A percentile compares a stretch with the other conserved stretches of the same genome.
Conservation (phyloP, 163 green algal genomes). For the Scenedesmus sp. region DNA sequence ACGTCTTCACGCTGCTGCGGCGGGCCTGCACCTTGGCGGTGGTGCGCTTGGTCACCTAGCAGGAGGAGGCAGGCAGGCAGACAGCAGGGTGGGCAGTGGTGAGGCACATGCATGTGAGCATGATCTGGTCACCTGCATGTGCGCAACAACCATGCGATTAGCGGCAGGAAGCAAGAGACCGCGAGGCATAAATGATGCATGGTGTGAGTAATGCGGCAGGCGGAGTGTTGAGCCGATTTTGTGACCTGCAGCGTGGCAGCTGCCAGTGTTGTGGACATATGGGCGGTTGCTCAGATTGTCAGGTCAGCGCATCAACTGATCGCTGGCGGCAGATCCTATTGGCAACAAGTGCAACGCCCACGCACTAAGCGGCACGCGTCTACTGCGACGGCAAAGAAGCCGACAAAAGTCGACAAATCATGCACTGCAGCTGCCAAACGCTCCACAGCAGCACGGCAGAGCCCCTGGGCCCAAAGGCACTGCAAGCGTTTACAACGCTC, state of each 20-base stretch:
- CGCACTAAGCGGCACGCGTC: too few relatives aligned
- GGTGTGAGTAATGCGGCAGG: neutral
- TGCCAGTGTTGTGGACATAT: too few relatives aligned
- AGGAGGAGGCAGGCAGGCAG: neutral
- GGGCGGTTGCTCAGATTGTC: too few relatives aligned
- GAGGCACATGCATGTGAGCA: neutral
- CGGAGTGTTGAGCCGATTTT: too few relatives aligned
- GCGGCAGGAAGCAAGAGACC: neutral
- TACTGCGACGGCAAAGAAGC: too few relatives aligned
- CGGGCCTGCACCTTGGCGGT: constrained; percentile 87
- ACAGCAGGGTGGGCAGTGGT: neutral
- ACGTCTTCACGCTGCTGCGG: constrained; percentile 89
- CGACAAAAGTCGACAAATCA: too few relatives aligned
- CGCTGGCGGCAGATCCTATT: too few relatives aligned
- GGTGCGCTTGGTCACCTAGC: constrained; percentile 88
- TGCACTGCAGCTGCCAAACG: neutral
- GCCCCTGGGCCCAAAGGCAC: neutral
- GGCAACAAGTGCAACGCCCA: too few relatives aligned
- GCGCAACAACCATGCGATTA: too few relatives aligned
- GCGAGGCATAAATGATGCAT: neutral
- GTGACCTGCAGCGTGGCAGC: too few relatives aligned
- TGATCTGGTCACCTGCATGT: neutral
- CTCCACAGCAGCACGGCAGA: too few relatives aligned
- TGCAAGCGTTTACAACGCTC: neutral
- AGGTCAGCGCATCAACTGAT: too few relatives aligned